Conservation (phyloP, 371 early-diverging fungal genomes). For the Zychaea mexicana region DNA sequence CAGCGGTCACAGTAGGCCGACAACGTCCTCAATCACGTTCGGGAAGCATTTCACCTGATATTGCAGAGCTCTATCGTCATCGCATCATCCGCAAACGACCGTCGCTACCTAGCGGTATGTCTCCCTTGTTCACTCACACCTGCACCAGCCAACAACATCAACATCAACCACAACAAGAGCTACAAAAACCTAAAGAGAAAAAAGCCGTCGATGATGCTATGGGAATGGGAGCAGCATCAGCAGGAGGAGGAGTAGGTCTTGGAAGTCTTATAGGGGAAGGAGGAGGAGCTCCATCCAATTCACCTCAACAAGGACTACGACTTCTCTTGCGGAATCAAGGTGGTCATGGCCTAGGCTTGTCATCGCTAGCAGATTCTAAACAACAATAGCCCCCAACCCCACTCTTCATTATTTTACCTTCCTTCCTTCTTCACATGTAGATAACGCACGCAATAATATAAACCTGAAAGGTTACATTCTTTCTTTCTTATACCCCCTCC, state of each 20-base stretch:
- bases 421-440: neutral
- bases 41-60: slow-evolving; percentile 18
- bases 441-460: no score
- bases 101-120: slow-evolving; percentile 28
- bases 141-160: slow-evolving; percentile 6
- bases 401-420: neutral
- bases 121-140: slow-evolving; percentile 4
- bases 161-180: slow-evolving; percentile 1
- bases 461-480: no score
- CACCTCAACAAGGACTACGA: slow-evolving; percentile 40
- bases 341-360: slow-evolving; percentile 13
- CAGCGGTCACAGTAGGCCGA: no score
- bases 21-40: no score
- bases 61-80: slow-evolving; percentile 36
- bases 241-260: no score
- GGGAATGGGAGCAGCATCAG: no score
- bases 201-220: neutral
- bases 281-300: slow-evolving; percentile 10
- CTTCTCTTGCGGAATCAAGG: slow-evolving; percentile 31
- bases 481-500: no score
- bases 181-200: neutral
- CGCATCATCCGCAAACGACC: slow-evolving; percentile 42
- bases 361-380: slow-evolving; percentile 4
- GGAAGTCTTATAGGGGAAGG: neutral
- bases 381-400: neutral